phyloP scores from a whole-genome alignment of 768 basidiomycete species.

The Russula virescens region DNA sequence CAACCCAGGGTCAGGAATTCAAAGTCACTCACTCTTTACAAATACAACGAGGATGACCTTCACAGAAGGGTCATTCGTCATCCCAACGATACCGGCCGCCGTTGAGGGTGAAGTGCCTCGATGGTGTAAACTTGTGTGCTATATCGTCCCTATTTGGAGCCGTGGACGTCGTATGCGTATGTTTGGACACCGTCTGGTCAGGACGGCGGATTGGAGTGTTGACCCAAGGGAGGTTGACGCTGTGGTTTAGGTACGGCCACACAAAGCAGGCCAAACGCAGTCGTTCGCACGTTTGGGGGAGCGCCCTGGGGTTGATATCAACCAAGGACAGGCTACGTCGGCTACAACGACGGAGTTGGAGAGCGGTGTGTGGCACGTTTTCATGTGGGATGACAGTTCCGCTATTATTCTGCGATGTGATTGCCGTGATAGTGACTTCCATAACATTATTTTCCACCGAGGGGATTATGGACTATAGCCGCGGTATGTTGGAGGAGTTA shows the following conservation, averaged over 20 bases:
- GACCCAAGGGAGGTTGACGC: background rate
- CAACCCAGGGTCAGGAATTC: constrained; percentile 9
- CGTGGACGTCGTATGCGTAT: background rate
- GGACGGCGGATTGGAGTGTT: background rate
- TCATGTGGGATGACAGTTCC: no score
- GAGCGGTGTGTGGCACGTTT: background rate
- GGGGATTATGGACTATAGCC: background rate
- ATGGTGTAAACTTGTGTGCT: constrained; percentile 10
- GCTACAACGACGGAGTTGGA: background rate
- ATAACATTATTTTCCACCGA: background rate
- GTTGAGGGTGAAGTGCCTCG: constrained; percentile 10
- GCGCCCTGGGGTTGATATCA: background rate
- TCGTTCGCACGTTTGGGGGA: background rate
- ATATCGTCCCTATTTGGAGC: constrained; percentile 5
- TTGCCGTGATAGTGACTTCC: no score
- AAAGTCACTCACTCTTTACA: no score
- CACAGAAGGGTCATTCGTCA: constrained; percentile 10
- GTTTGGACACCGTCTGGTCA: background rate
- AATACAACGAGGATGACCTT: background rate
- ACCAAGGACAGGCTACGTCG: background rate
- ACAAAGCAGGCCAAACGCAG: background rate
- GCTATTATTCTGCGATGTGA: no score
- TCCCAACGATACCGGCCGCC: constrained; percentile 14
- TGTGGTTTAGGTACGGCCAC: background rate
- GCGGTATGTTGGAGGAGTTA: background rate